A percentile compares a stretch with the other conserved stretches of the same genome.
phyloP scores from a whole-genome alignment of 2,329 filamentous ascomycete genomes.

The Colletotrichum lentis region DNA sequence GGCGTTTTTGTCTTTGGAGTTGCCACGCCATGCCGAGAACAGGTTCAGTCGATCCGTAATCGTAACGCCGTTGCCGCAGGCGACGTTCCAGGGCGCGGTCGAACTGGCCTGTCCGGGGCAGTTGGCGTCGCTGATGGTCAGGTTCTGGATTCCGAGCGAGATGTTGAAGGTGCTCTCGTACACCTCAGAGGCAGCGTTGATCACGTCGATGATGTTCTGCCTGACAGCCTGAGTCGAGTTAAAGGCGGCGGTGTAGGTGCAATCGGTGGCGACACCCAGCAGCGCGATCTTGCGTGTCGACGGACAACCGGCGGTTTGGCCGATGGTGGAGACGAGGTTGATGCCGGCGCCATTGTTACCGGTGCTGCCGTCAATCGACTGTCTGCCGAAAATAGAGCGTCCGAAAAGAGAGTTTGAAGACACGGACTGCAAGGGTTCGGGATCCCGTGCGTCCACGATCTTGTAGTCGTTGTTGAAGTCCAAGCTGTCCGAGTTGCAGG shows the following conservation, averaged over 20 bases:
- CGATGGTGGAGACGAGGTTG: constrained; percentile 81
- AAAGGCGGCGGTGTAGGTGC: constrained; percentile 81
- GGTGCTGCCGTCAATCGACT: constrained; percentile 70
- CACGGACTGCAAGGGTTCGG: constrained; percentile 63
- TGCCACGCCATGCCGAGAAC: constrained; percentile 89
- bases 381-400: constrained; percentile 74
- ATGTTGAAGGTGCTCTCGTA: constrained; percentile 96
- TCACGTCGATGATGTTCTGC: constrained; percentile 79
- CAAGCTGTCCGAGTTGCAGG: constrained; percentile 79
- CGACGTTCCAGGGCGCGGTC: constrained; percentile 83
- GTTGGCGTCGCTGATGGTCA: constrained; percentile 77
- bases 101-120: constrained; percentile 76
- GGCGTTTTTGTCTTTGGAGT: constrained; percentile 79
- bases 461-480: constrained; percentile 79
- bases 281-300: constrained; percentile 89
- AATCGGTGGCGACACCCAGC: constrained; percentile 92
- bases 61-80: constrained; percentile 68
- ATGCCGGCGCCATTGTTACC: constrained; percentile 80
- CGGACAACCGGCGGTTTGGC: constrained; percentile 84
- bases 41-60: constrained; percentile 83
- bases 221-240: constrained; percentile 70
- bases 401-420: constrained; percentile 75
- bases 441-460: constrained; percentile 55
- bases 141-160: constrained; percentile 85
- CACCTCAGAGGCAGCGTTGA: constrained; percentile 86